Base-by-base conservation (phyloP, 2,329 filamentous ascomycete genomes). In the Colletotrichum sp. region DNA sequence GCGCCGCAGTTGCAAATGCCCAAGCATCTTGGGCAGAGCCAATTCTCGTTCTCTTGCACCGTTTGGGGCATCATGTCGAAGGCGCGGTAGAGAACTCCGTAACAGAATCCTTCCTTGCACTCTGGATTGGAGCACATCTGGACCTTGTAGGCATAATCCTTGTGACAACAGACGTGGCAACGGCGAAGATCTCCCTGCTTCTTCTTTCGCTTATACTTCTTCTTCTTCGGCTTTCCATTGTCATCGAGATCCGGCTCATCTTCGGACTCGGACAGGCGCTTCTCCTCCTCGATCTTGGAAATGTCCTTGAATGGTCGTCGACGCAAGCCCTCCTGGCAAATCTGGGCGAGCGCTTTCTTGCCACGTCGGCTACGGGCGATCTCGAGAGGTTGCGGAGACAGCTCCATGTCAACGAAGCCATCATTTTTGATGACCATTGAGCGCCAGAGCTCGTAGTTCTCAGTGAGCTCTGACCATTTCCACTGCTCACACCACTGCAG, bases 401-500 rank as follows among this genome's bases (percentile, higher is more conserved):
- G 88, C 13, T 93, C 87, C 5, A 91, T 88, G 74, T 93, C 92
- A 24, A 93, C 87, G 67, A 90, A 93, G 55, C 93, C 92, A 78
- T 95, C 92, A 77, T 95, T 92, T 66, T 92, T 89, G 67, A 98
- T 92, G 36, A 98, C 92, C 83, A 96, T 92, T 21, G 90, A 89
- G 52, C 96, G 92, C 95, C 96, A 99, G 4, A 87, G 86, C 77
- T 98, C 96, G 82, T 99, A 96, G 75, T 94, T 94, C 67, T 92
- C 88, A 0, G 92, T 88, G 13, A 99, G 88, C 16, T 96, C 92
- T 57, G 92, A 89, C 96, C 96, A 99, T 15, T 91, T 87, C 90
- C 96, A 98, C 82, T 99, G 97, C 82, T 99, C 96, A 67, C 95
- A 95, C 96, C 96, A 99, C 76, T 91, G 92, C 13, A 98, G 90